phyloP scores from a whole-genome alignment of 768 basidiomycete genomes.

The Pisolithus sp. region DNA sequence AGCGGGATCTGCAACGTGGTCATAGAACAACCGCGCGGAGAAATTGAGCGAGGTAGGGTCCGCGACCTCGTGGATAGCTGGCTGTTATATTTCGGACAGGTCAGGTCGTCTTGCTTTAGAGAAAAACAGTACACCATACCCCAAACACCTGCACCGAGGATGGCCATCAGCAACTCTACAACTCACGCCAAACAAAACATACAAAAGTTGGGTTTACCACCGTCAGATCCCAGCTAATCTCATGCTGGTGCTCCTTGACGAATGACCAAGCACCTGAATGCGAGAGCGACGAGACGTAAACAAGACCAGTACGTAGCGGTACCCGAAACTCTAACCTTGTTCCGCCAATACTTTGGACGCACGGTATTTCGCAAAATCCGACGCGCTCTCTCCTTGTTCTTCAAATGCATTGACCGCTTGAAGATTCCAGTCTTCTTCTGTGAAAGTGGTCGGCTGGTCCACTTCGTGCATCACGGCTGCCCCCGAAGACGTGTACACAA shows the following conservation, averaged over 20 bases:
- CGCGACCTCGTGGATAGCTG: slow-evolving; percentile 36
- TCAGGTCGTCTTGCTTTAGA: not conserved
- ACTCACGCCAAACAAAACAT: slow-evolving; percentile 4
- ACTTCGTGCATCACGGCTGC: slow-evolving; percentile 37
- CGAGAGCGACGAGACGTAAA: not conserved
- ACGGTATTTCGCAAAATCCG: slow-evolving; percentile 38
- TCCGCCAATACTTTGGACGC: slow-evolving; percentile 66
- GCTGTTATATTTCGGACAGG: slow-evolving; percentile 19
- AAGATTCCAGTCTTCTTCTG: slow-evolving; percentile 59
- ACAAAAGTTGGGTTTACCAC: slow-evolving; percentile 36
- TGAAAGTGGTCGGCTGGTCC: slow-evolving; percentile 27
- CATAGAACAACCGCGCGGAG: slow-evolving; percentile 31
- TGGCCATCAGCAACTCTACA: not conserved
- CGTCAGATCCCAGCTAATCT: slow-evolving; percentile 34
- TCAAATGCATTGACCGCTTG: slow-evolving; percentile 31
- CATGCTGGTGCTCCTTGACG: slow-evolving; percentile 26
- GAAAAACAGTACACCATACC: slow-evolving; percentile 7
- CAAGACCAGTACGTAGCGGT: not conserved
- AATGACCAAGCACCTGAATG: slow-evolving; percentile 46
- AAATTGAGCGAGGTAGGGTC: slow-evolving; percentile 32
- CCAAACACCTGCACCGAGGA: slow-evolving; percentile 20
- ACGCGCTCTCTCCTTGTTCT: slow-evolving; percentile 22
- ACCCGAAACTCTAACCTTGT: slow-evolving; percentile 31
- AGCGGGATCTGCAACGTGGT: slow-evolving; percentile 23
- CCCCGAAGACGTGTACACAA: slow-evolving; percentile 62